Evolutionary conservation across 768 basidiomycete species (phyloP).

Genomic region (Boletus edulis): DNA sequence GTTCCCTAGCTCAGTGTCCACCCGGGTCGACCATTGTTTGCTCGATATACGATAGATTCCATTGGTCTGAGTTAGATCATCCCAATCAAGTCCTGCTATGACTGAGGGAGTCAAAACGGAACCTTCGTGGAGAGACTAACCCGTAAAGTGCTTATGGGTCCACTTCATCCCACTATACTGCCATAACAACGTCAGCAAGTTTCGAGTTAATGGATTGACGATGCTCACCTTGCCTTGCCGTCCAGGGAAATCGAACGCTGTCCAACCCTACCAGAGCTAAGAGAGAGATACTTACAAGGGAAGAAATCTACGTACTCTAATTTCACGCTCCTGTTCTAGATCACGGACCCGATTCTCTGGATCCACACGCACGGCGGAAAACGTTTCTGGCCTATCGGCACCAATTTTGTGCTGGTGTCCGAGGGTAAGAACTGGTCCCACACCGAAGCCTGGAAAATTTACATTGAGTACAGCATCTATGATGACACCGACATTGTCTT

Average conservation of each 20-base stretch:
- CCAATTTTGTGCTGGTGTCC: slow-evolving; percentile 73
- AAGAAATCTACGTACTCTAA: slow-evolving; percentile 49
- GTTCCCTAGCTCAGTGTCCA: slow-evolving; percentile 84
- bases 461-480: slow-evolving; percentile 93
- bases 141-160: slow-evolving; percentile 79
- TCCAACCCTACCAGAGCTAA: slow-evolving; percentile 61
- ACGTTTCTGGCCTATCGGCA: slow-evolving; percentile 71
- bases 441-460: slow-evolving; percentile 14
- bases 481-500: slow-evolving; percentile 68
- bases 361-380: slow-evolving; percentile 70
- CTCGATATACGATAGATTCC: slow-evolving; percentile 74
- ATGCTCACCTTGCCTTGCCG: slow-evolving; percentile 62
- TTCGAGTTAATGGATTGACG: slow-evolving; percentile 7
- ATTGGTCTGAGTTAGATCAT: slow-evolving; percentile 59
- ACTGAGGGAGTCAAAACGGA: not conserved
- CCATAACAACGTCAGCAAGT: not conserved
- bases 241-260: slow-evolving; percentile 82
- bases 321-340: slow-evolving; percentile 56
- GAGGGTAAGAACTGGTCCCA: slow-evolving; percentile 5
- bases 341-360: slow-evolving; percentile 62
- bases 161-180: slow-evolving; percentile 74
- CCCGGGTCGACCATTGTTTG: slow-evolving; percentile 71
- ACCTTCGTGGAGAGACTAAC: slow-evolving; percentile 33
- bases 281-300: not conserved
- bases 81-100: slow-evolving; percentile 75